Conservation (phyloP, 139 green algal species). For the Closterium sp. region DNA sequence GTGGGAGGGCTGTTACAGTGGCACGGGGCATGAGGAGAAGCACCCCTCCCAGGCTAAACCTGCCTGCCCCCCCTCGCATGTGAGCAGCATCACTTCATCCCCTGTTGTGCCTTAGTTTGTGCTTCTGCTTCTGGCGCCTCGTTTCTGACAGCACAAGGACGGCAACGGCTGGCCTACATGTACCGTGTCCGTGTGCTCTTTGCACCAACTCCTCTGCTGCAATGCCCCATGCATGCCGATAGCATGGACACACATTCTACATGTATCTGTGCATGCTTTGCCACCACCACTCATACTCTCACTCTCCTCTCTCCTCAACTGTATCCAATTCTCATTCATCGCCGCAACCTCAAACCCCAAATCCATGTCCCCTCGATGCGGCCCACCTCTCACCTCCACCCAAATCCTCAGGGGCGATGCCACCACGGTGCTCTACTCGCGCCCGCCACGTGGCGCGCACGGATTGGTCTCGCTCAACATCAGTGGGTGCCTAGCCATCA, state of each 20-base stretch:
- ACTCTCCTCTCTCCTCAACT: neutral
- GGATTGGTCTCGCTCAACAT: slow-evolving; percentile 51
- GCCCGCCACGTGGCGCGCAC: neutral
- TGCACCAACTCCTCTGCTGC: neutral
- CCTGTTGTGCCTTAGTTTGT: no score
- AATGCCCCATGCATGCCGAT: neutral
- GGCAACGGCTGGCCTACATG: no score
- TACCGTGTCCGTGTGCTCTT: neutral
- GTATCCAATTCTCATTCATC: neutral
- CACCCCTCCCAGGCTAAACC: neutral
- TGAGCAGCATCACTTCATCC: neutral
- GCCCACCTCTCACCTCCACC: no score
- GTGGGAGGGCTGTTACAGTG: neutral
- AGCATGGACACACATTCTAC: neutral
- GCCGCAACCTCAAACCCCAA: neutral
- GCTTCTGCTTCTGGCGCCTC: no score
- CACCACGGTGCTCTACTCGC: neutral
- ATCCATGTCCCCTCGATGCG: neutral
- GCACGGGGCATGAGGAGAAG: neutral
- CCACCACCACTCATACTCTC: neutral
- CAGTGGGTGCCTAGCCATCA: slow-evolving; percentile 45
- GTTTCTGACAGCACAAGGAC: no score
- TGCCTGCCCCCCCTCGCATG: neutral
- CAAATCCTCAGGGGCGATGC: neutral
- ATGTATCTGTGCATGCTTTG: neutral